Base-by-base conservation (phyloP, 768 basidiomycete species). In the Boletus rubroflammeus region DNA sequence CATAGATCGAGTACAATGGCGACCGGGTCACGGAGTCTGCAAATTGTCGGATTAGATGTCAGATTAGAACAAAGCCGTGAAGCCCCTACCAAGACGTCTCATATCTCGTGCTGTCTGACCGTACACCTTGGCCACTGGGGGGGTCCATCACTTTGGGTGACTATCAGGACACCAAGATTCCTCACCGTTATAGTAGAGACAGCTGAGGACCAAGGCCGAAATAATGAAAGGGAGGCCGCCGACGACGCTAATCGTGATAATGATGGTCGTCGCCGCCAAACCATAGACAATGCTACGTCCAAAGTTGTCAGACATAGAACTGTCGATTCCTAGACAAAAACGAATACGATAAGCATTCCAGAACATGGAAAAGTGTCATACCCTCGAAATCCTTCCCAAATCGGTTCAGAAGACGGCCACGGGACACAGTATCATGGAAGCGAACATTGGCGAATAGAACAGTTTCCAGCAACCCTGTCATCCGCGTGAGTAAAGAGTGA, bases 371-470 rank as follows among this genome's bases (percentile, higher is more conserved):
- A 23, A 21, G 5, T 38, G 10, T 36, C 55, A 28, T 53, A 72
- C 79, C 88, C 74, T 94, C 92, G 52, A 95, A 89, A 66, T 95
- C 93, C 68, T 95, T 95, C 40, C 93, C 93, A 58, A 90, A 88
- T 43, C 92, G 76, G 60, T 94, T 92, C 35, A 94, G 70, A 10
- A 90, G 73, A 2, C 93, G 83, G 6, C 94, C 94, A 35, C 91
- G 82, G 47, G 87, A 90, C 2, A 91, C 82, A 0, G 93, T 97
- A 64, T 97, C 94, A 61, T 96, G 94, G 78, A 97, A 96, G 39
- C 93, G 82, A 53, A 96, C 85, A 43, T 91, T 83, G 8, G 93
- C 90, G 63, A 94, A 94, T 1, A 97, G 74, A 3, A 96, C 85
- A 1, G 84, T 70, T 64, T 95, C 88, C 26, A 95, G 73, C 36